These are phyloP conservation scores for Adansonia rubrostipa DNA, from an alignment of 441 rosid species.

Conservation along the genomic window DNA sequence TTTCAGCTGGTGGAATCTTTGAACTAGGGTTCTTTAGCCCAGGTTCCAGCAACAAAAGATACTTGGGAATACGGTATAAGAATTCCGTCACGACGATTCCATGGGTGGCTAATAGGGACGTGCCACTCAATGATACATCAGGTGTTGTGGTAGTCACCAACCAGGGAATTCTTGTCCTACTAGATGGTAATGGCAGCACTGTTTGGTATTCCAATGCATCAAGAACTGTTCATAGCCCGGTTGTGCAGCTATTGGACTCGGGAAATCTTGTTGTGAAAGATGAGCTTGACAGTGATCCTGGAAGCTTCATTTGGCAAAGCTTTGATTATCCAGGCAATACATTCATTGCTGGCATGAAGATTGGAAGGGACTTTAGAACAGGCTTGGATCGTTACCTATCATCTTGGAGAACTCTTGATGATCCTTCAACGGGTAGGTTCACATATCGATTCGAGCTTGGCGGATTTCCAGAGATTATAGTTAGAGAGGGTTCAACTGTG, in stretches of 20 bases:
- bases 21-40: conserved; percentile 24
- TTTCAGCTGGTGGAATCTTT: conserved; percentile 20
- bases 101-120: conserved; percentile 73
- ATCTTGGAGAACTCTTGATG: conserved; percentile 35
- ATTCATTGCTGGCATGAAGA: conserved; percentile 37
- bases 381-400: conserved; percentile 27
- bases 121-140: conserved; percentile 22
- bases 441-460: conserved; percentile 10
- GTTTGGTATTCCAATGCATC: conserved; percentile 61
- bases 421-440: conserved; percentile 36
- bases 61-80: conserved; percentile 62
- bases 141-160: no score
- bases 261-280: conserved; percentile 57
- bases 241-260: conserved; percentile 52
- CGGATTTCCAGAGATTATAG: background rate
- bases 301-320: conserved; percentile 35
- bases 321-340: conserved; percentile 39
- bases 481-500: background rate
- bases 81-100: conserved; percentile 39
- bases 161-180: no score
- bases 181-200: background rate
- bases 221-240: conserved; percentile 2
- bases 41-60: conserved; percentile 42
- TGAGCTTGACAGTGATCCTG: conserved; percentile 25
- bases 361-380: conserved; percentile 35